Conservation (phyloP, 371 early-diverging fungal genomes). For the Catenaria anguillulae region DNA sequence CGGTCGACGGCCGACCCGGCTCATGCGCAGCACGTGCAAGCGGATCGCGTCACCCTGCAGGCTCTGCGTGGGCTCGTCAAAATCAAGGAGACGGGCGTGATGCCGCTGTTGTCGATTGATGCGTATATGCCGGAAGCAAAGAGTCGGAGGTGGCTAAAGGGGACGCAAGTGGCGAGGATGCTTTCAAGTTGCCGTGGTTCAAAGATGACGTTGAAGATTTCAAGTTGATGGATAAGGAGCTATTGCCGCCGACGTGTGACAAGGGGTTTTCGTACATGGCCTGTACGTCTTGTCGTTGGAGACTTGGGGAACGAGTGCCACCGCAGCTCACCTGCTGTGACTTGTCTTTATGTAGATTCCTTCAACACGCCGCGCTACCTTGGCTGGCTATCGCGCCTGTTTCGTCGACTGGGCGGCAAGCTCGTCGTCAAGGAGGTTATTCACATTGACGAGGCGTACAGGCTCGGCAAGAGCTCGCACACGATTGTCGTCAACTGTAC, state of each 20-base stretch:
- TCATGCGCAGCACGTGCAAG: constrained; percentile 19
- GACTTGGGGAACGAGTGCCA: too few species aligned
- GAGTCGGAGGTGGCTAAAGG: too few species aligned
- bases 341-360: too few species aligned
- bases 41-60: constrained; percentile 18
- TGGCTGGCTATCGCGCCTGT: constrained; percentile 21
- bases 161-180: too few species aligned
- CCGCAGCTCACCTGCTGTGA: too few species aligned
- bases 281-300: too few species aligned
- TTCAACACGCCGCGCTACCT: constrained; percentile 37
- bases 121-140: constrained; percentile 16
- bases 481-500: constrained; percentile 39
- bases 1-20: constrained; percentile 27
- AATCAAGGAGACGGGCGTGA: constrained; percentile 12
- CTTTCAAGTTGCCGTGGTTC: too few species aligned
- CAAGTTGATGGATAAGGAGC: too few species aligned
- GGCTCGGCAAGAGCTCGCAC: constrained; percentile 2
- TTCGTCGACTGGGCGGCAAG: constrained; percentile 23
- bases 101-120: constrained; percentile 14
- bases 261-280: background rate
- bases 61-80: constrained; percentile 10
- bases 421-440: constrained; percentile 11
- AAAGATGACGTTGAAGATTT: constrained; percentile 3
- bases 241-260: too few species aligned
- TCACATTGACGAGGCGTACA: constrained; percentile 14